These are phyloP conservation scores for Gossypium arboreum DNA, from an alignment of 345 rosid genomes.

Conservation along the genomic window DNA sequence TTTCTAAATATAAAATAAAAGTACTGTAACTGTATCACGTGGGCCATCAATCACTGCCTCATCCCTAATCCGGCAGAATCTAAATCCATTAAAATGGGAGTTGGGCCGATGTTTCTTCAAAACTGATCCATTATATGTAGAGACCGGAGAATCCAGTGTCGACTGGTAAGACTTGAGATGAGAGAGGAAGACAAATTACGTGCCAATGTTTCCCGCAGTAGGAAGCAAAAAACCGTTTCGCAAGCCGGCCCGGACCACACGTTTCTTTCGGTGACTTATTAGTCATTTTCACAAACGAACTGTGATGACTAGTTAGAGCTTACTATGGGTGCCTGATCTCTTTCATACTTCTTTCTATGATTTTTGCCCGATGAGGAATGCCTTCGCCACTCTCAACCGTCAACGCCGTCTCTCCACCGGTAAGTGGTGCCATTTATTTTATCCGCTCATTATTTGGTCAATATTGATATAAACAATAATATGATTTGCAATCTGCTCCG, in stretches of 20 bases:
- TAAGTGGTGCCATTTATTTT: constrained; percentile 19
- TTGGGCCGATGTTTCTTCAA: background rate
- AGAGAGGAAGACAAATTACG: background rate
- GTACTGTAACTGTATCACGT: background rate
- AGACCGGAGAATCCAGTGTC: background rate
- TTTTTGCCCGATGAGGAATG: constrained; percentile 64
- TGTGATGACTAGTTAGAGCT: constrained; percentile 17
- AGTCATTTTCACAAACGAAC: constrained; percentile 41
- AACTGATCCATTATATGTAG: background rate
- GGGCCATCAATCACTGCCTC: background rate
- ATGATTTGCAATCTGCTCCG: background rate
- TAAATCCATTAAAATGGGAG: background rate
- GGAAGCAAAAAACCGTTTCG: background rate
- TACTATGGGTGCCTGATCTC: constrained; percentile 16
- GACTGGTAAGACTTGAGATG: background rate
- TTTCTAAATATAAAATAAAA: background rate
- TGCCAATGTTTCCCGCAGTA: background rate
- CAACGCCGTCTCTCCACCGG: constrained; percentile 40
- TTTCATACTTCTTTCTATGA: constrained; percentile 6
- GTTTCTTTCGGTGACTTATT: constrained; percentile 14
- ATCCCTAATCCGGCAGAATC: background rate
- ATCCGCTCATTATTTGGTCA: background rate
- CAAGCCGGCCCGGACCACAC: background rate
- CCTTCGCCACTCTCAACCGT: constrained; percentile 41
- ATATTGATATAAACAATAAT: background rate